Evolutionary conservation across 495 filamentous ascomycete genomes (phyloP), one percentile per base, ranked within the genome.

Genomic region (Pseudomonodictys pantanalensis): DNA sequence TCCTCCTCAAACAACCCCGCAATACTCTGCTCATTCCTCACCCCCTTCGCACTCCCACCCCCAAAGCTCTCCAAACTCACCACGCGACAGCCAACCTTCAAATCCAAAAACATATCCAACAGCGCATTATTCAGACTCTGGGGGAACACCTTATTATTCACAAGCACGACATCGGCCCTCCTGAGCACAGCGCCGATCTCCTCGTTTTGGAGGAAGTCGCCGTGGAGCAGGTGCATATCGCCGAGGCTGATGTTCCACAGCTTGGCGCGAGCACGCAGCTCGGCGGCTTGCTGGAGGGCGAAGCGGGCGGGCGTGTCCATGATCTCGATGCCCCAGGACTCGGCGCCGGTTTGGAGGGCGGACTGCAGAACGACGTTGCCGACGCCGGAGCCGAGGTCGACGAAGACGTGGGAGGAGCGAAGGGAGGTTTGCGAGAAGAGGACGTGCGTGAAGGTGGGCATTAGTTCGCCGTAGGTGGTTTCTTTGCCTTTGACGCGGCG

Each of bases 71-170:
- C 91, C 26, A 95, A 74, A 9, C 86, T 90, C 28, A 97, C 85
- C 56, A 98, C 87, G 71, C 87, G 84, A 69, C 88, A 88, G 25
- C 95, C 95, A 47, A 91, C 85, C 73, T 96, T 97, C 65, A 97
- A 80, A 69, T 98, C 93, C 58, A 98, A 73, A 69, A 98, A 98
- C 76, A 96, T 88, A 61, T 88, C 86, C 61, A 91, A 84, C 51
- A 98, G 80, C 62, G 85, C 81, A 68, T 88, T 86, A 73, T 97
- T 98, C 53, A 96, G 81, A 42, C 84, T 80, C 3, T 90, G 84
- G 11, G 84, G 89, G 71, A 98, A 98, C 20, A 88, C 93, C 73
- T 97, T 89, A 73, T 97, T 98, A 76, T 98, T 98, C 61, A 97
- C 92, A 28, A 98, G 79, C 24, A 87, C 81, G 32, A 81, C 79